Evolutionary conservation across 2,329 filamentous ascomycete genomes (phyloP).

Genomic region (Cytospora piceicola): DNA sequence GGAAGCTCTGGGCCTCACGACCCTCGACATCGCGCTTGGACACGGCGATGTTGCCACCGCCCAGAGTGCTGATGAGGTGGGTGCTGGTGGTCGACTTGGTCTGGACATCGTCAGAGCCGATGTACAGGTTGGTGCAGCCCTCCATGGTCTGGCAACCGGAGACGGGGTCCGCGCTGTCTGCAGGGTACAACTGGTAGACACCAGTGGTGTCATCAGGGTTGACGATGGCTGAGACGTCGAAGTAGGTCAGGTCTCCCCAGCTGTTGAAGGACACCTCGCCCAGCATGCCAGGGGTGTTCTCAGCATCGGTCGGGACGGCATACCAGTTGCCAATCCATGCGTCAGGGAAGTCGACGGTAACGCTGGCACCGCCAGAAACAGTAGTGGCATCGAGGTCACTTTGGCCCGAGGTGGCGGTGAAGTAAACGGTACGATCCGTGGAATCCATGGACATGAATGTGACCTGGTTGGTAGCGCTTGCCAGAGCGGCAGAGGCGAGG

Average conservation of each 20-base stretch:
- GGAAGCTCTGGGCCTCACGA: conserved; percentile 23
- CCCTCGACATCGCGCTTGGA: conserved; percentile 17
- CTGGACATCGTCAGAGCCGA: conserved; percentile 56
- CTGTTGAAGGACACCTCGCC: conserved; percentile 44
- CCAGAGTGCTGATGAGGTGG: conserved; percentile 57
- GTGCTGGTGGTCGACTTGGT: conserved; percentile 55
- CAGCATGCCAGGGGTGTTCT: conserved; percentile 44
- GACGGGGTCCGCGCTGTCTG: conserved; percentile 35
- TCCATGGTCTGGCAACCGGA: conserved; percentile 48
- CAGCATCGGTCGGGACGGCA: conserved; percentile 40
- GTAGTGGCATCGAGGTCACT: conserved; percentile 44
- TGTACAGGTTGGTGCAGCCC: conserved; percentile 54
- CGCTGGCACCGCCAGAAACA: conserved; percentile 45
- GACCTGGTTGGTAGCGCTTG: conserved; percentile 52
- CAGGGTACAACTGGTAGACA: conserved; percentile 46
- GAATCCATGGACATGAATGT: conserved; percentile 64
- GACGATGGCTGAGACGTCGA: conserved; percentile 52
- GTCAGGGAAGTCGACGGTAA: conserved; percentile 38
- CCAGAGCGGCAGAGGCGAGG: conserved; percentile 46
- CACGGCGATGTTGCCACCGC: conserved; percentile 39
- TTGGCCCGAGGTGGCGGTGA: conserved; percentile 50
- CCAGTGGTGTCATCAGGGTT: conserved; percentile 45
- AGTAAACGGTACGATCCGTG: conserved; percentile 53
- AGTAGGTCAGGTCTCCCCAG: conserved; percentile 44
- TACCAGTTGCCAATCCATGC: conserved; percentile 42